A percentile compares a stretch with the other conserved stretches of the same genome.
Evolutionary conservation across 129 eudicot genomes (phyloP).

Genomic region (Saussurea involucrata): DNA sequence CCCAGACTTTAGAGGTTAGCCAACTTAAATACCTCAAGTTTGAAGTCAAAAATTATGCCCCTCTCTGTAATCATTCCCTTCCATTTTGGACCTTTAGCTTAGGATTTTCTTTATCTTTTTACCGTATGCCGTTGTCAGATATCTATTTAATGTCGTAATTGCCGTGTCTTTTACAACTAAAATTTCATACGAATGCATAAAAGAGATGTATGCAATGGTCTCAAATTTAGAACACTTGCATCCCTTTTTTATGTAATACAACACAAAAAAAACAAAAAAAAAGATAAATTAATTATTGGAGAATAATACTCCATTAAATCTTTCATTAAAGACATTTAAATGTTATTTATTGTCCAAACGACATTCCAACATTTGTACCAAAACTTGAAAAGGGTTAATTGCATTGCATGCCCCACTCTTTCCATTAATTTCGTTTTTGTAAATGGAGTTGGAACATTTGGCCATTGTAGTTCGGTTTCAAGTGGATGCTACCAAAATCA

Average conservation of each 20-base stretch:
- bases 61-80: background rate
- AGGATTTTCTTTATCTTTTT: background rate
- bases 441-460: background rate
- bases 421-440: background rate
- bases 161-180: background rate
- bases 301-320: background rate
- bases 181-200: background rate
- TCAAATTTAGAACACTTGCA: background rate
- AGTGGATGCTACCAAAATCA: background rate
- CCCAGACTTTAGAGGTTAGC: too few relatives aligned
- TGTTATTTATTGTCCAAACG: background rate
- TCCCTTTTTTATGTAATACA: background rate
- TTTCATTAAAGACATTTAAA: background rate
- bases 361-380: background rate
- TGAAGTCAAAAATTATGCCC: too few relatives aligned
- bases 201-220: background rate
- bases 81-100: background rate
- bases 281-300: background rate
- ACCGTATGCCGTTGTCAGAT: background rate
- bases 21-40: too few relatives aligned
- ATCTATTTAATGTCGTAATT: background rate
- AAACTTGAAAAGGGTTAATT: background rate
- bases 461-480: background rate
- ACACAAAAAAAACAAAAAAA: background rate
- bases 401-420: background rate